phyloP scores from a whole-genome alignment of 257 asterid genomes.

The Nicotiana undulata region DNA sequence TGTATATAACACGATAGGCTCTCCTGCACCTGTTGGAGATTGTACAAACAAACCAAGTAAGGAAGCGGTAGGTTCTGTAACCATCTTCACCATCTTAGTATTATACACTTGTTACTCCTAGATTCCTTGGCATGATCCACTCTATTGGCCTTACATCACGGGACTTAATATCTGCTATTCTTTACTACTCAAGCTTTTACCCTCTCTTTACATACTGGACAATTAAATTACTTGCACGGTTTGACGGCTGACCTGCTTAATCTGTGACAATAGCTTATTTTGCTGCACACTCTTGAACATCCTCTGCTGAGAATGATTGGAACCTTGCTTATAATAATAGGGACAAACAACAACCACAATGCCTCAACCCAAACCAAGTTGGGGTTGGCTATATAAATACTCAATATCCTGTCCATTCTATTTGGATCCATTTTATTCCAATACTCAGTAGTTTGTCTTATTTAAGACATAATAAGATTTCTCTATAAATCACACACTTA shows the following conservation, averaged over 20 bases:
- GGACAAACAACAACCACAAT: not conserved
- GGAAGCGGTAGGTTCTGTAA: slow-evolving; percentile 35
- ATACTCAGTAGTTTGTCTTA: not conserved
- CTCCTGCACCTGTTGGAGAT: slow-evolving; percentile 34
- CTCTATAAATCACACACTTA: not conserved
- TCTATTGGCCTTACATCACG: not conserved
- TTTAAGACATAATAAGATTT: not conserved
- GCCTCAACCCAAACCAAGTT: not conserved
- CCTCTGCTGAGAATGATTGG: not conserved
- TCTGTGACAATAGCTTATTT: not conserved
- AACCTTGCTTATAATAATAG: not conserved
- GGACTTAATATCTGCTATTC: not conserved
- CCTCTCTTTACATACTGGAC: not conserved
- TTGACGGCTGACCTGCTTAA: not conserved
- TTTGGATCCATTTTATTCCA: not conserved
- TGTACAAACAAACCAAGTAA: slow-evolving; percentile 33
- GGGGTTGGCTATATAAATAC: not conserved
- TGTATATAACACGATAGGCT: slow-evolving; percentile 47
- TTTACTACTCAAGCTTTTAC: not conserved
- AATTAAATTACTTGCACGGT: not conserved
- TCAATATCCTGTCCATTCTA: too few relatives aligned
- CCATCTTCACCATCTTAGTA: slow-evolving; percentile 6
- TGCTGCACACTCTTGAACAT: not conserved
- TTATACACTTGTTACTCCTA: not conserved
- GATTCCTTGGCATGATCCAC: not conserved